Evolutionary conservation across 192 early-diverging fungal genomes (phyloP).

Genomic region (Linderina pennispora): DNA sequence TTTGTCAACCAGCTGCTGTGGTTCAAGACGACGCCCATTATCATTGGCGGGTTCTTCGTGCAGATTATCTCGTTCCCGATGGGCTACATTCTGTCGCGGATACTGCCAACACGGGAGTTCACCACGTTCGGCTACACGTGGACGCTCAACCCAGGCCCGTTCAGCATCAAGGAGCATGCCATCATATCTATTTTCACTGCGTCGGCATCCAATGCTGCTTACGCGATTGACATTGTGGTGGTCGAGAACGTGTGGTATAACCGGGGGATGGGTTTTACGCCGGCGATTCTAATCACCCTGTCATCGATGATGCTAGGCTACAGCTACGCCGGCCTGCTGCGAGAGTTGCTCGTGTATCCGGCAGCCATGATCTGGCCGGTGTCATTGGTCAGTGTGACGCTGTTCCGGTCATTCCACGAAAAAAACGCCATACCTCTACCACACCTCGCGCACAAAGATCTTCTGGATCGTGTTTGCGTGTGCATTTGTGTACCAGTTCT

Average conservation of each 20-base stretch:
- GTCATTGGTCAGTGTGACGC: constrained; percentile 42
- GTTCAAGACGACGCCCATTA: too few relatives aligned
- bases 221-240: constrained; percentile 44
- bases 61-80: too few relatives aligned
- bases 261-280: constrained; percentile 47
- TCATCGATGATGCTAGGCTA: constrained; percentile 58
- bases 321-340: constrained; percentile 55
- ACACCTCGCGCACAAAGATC: constrained; percentile 11
- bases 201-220: too few relatives aligned
- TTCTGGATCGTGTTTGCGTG: constrained; percentile 34
- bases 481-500: constrained; percentile 42
- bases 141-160: too few relatives aligned
- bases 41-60: too few relatives aligned
- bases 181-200: too few relatives aligned
- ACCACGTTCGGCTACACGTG: too few relatives aligned
- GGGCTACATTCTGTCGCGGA: too few relatives aligned
- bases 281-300: constrained; percentile 51
- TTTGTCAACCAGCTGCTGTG: too few relatives aligned
- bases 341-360: constrained; percentile 53
- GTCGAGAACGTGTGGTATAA: constrained; percentile 55
- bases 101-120: too few relatives aligned
- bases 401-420: constrained; percentile 42
- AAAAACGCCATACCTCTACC: constrained; percentile 2
- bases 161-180: too few relatives aligned
- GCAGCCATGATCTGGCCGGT: constrained; percentile 59